phyloP scores from a whole-genome alignment of 2,329 filamentous ascomycete species.

The Hansfordia pulvinata region DNA sequence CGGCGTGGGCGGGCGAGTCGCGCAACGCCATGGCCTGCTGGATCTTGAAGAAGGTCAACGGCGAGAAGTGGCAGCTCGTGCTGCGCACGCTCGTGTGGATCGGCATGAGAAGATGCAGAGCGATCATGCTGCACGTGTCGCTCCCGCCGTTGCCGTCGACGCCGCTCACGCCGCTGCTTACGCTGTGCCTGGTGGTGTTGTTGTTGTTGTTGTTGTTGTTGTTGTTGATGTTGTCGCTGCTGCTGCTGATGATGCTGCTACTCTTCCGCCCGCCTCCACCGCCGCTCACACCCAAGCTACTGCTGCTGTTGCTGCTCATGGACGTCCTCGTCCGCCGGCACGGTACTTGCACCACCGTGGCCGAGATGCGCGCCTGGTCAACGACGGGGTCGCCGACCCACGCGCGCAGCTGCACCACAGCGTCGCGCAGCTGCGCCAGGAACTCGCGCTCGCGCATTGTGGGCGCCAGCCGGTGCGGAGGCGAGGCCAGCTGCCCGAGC shows the following conservation, averaged over 20 bases:
- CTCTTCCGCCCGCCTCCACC: no score
- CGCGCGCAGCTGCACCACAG: constrained; percentile 21
- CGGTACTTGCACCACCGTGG: constrained; percentile 23
- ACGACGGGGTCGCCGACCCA: constrained; percentile 26
- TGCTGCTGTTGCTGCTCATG: no score
- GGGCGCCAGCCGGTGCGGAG: constrained; percentile 21
- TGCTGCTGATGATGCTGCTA: no score
- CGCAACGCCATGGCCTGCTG: constrained; percentile 51
- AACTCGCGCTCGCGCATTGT: constrained; percentile 32
- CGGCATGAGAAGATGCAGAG: constrained; percentile 48
- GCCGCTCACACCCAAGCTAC: no score
- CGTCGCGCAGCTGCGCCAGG: constrained; percentile 24
- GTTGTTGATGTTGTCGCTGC: no score
- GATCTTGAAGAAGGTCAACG: constrained; percentile 50
- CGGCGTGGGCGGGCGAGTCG: constrained; percentile 37
- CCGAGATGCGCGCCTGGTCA: constrained; percentile 24
- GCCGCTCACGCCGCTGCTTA: no score
- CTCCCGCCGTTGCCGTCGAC: constrained; percentile 4
- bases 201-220: no score
- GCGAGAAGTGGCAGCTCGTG: constrained; percentile 41
- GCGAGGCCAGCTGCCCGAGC: constrained; percentile 21
- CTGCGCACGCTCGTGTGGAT: constrained; percentile 41
- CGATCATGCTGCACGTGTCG: constrained; percentile 28
- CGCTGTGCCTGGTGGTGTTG: no score
- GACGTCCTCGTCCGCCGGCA: constrained; percentile 13